A percentile compares a stretch with the other conserved stretches of the same genome.
These are phyloP conservation scores for Epichloe uncinata DNA, from an alignment of 2,329 filamentous ascomycete genomes.

Conservation along the genomic window DNA sequence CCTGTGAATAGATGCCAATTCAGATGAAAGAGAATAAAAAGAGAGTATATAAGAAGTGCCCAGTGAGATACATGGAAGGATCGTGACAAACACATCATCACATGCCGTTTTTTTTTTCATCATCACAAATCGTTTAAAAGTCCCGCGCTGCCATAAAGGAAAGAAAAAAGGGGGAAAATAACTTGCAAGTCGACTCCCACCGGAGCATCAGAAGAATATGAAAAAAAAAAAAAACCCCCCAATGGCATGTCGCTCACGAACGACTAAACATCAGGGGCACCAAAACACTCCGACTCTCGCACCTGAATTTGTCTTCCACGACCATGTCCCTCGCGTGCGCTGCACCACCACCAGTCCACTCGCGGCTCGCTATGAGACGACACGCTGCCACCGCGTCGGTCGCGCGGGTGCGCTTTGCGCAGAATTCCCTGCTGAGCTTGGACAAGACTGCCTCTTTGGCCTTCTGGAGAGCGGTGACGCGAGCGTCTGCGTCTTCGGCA, in stretches of 20 bases:
- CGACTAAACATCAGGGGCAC: slow-evolving; percentile 50
- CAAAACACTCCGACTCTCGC: slow-evolving; percentile 39
- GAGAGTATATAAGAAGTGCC: background rate
- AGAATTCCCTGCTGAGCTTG: slow-evolving; percentile 43
- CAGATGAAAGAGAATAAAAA: slow-evolving; percentile 7
- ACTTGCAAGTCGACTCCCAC: too few species aligned
- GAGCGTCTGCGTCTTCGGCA: slow-evolving; percentile 42
- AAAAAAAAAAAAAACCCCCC: too few species aligned
- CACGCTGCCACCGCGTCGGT: slow-evolving; percentile 23
- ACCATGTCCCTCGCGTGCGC: slow-evolving; percentile 20
- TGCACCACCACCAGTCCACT: slow-evolving; percentile 11
- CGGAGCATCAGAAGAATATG: too few species aligned
- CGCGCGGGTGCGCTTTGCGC: slow-evolving; percentile 17
- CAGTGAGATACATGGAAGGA: slow-evolving; percentile 7
- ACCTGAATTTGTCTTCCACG: slow-evolving; percentile 28
- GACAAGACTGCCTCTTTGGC: slow-evolving; percentile 47
- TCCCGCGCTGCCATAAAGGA: background rate
- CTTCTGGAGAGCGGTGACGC: slow-evolving; percentile 40
- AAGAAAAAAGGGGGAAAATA: background rate
- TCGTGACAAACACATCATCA: slow-evolving; percentile 10
- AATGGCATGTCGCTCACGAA: slow-evolving; percentile 11
- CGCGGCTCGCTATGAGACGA: slow-evolving; percentile 17
- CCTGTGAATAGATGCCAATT: slow-evolving; percentile 4
- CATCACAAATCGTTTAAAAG: slow-evolving; percentile 9
- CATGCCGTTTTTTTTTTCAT: slow-evolving; percentile 10